These are phyloP conservation scores for Vanrija humicola DNA, from an alignment of 1,284 basidiomycete species.

Conservation along the genomic window DNA sequence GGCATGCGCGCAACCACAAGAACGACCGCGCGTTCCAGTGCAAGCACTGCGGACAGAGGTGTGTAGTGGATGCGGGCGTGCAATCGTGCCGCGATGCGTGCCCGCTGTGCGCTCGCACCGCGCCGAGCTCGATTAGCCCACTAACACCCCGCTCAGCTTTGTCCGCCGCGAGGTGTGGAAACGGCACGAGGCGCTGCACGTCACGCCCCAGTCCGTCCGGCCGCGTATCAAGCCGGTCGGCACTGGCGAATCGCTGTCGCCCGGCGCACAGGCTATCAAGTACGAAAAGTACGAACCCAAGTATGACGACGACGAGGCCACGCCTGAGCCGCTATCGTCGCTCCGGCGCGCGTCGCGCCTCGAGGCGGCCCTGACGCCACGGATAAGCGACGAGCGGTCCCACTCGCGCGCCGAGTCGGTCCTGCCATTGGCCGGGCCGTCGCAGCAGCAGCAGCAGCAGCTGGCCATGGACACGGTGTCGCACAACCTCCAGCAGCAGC, in stretches of 20 bases:
- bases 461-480: too few species aligned
- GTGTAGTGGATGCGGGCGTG: neutral
- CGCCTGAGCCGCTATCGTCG: too few species aligned
- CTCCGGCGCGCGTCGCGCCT: too few species aligned
- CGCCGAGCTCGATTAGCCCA: too few species aligned
- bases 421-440: too few species aligned
- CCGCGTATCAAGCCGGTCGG: constrained; percentile 11
- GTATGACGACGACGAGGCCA: too few species aligned
- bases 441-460: neutral
- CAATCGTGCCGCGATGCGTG: neutral
- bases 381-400: too few species aligned
- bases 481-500: neutral
- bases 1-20: constrained; percentile 10
- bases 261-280: too few species aligned
- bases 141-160: neutral
- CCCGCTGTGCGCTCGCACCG: too few species aligned
- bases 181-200: constrained; percentile 11
- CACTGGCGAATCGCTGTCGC: neutral
- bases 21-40: constrained; percentile 8
- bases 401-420: too few species aligned
- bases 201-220: constrained; percentile 9
- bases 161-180: constrained; percentile 11
- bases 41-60: constrained; percentile 9
- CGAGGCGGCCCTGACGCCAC: too few species aligned
- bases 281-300: too few species aligned